Base-by-base conservation (phyloP, 2,329 filamentous ascomycete genomes). In the Pseudogymnoascus sp. region DNA sequence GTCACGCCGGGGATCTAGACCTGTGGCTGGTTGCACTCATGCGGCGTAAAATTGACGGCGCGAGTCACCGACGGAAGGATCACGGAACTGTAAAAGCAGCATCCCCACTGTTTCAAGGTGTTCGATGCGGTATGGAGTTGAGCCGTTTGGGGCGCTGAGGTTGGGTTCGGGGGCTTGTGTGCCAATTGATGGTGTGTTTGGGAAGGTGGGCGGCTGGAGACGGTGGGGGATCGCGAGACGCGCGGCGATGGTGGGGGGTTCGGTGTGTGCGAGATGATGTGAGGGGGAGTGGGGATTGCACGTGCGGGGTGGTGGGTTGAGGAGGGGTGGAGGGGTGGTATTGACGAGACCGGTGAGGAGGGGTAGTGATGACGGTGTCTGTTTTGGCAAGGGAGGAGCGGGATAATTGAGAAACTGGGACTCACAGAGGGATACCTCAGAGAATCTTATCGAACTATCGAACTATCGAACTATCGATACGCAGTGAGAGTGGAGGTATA, bases 181-280 rank as follows among this genome's bases (percentile, higher is more conserved):
- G 2, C 22, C n/a, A 50, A 30, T 50, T 50, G 43, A 1, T 50
- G 25, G 14, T n/a, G 2, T 28, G 2, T 28, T 30, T 50, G 43
- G 4, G 8, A 14, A 30, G 22, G 14, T 22, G 14, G 43, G 43
- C 43, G 43, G 43, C 25, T 50, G 25, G 43, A 11, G 22, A 18
- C 8, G 14, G 14, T 6, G 20, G 20, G 22, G 41, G 22, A 1
- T 28, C 1, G 41, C 20, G 41, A 28, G 41, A 47, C 41, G 41
- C 43, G 43, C 43, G 43, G 43, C 43, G 43, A 18, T 47, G 41
- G 41, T 50, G 43, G 43, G 43, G 43, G 22, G 25, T 50, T 50
- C 43, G 43, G 43, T 50, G 43, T 50, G 43, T 50, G 43, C 43
- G 43, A 50, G 43, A 50, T 50, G 43, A 50, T 50, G 25, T 50